phyloP scores from a whole-genome alignment of 2,329 filamentous ascomycete genomes.

The Fusarium floridanum region DNA sequence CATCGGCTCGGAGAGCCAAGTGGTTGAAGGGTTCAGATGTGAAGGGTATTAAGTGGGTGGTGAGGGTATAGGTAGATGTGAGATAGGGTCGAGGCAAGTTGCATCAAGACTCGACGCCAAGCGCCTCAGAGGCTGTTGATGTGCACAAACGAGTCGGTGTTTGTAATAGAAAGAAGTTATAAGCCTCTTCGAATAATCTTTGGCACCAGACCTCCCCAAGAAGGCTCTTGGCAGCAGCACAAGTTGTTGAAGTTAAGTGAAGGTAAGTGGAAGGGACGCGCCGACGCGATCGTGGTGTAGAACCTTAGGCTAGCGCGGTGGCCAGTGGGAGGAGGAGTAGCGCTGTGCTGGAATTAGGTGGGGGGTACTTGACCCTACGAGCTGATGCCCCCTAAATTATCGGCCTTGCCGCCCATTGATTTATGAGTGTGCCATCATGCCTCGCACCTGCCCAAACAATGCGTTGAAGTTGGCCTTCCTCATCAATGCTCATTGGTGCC shows the following conservation, averaged over 20 bases:
- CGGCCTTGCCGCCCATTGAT: no score
- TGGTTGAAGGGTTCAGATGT: not conserved
- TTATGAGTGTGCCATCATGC: not conserved
- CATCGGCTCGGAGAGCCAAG: slow-evolving; percentile 9
- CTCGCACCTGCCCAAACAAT: not conserved
- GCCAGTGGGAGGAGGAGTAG: slow-evolving; percentile 16
- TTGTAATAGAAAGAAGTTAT: not conserved
- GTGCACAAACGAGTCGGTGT: no score
- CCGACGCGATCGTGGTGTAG: slow-evolving; percentile 33
- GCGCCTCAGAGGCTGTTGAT: not conserved
- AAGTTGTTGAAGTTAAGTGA: slow-evolving; percentile 9
- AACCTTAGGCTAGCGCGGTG: slow-evolving; percentile 6
- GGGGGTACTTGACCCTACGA: slow-evolving; percentile 16
- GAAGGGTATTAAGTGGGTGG: not conserved
- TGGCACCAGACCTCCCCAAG: not conserved
- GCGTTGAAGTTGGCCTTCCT: no score
- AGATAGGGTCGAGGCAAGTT: not conserved
- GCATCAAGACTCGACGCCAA: not conserved
- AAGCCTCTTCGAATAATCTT: not conserved
- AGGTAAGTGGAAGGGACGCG: slow-evolving; percentile 26
- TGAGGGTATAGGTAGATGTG: not conserved
- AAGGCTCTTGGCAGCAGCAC: not conserved
- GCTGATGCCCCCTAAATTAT: not conserved
- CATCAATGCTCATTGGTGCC: no score
- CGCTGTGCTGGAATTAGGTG: slow-evolving; percentile 8